These are phyloP conservation scores for Leccinum subtestaceum DNA, from an alignment of 768 basidiomycete genomes.

Conservation along the genomic window DNA sequence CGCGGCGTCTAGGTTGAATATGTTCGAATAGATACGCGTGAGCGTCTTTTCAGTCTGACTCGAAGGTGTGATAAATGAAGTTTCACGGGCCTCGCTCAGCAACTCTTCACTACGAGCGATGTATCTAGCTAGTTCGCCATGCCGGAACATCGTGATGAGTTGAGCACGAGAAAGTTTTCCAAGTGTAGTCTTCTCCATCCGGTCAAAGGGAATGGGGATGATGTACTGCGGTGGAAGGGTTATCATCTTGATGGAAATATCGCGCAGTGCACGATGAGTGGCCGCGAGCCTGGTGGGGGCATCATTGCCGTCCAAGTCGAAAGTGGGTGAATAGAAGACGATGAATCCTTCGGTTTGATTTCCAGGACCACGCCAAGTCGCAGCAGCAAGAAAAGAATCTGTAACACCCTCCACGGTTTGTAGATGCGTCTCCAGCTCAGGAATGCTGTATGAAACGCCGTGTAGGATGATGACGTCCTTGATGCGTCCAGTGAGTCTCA, in stretches of 20 bases:
- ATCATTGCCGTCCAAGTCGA: neutral
- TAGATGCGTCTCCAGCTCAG: neutral
- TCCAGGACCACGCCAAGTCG: neutral
- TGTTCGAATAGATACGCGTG: neutral
- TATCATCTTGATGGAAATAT: neutral
- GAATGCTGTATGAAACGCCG: neutral
- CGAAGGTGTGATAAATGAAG: neutral
- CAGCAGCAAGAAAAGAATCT: neutral
- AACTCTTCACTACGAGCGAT: neutral
- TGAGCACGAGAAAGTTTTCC: neutral
- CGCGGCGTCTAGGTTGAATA: neutral
- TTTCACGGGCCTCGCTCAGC: neutral
- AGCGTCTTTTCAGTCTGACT: neutral
- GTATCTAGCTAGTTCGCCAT: neutral
- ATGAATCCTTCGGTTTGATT: neutral
- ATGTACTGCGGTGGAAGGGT: neutral
- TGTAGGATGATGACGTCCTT: slow-evolving; percentile 38
- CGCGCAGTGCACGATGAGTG: neutral
- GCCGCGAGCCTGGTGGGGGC: neutral
- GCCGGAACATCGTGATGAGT: neutral
- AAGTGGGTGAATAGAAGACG: neutral
- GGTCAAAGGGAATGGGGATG: neutral
- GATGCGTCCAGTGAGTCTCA: slow-evolving; percentile 31
- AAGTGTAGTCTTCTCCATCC: neutral
- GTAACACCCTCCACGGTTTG: neutral